These are phyloP conservation scores for Podaxis sp. DNA, from an alignment of 768 basidiomycete species.

Conservation along the genomic window DNA sequence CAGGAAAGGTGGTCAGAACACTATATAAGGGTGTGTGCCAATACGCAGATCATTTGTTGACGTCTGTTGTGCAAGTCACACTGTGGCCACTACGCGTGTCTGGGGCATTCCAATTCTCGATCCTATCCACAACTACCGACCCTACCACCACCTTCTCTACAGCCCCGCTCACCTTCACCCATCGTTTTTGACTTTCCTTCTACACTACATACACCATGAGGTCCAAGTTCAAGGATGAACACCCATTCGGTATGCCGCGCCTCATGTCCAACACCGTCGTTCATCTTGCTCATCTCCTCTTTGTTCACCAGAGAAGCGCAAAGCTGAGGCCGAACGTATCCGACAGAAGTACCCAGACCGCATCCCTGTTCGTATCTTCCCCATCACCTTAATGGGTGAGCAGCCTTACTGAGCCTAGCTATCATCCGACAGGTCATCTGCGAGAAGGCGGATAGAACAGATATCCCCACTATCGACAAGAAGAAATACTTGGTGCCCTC, in stretches of 20 bases:
- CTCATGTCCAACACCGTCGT: conserved; percentile 7
- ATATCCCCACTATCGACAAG: conserved; percentile 99
- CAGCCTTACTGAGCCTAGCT: background rate
- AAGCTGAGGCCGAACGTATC: conserved; percentile 98
- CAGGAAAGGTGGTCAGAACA: background rate
- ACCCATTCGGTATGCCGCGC: conserved; percentile 81
- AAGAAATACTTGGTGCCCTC: conserved; percentile 99
- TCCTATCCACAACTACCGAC: conserved; percentile 13
- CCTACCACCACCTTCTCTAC: conserved; percentile 14
- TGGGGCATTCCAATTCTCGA: conserved; percentile 25
- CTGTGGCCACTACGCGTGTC: conserved; percentile 36
- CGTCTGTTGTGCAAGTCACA: conserved; percentile 29
- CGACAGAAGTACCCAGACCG: conserved; percentile 98
- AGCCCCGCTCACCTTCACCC: conserved; percentile 5
- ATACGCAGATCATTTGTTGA: conserved; percentile 26
- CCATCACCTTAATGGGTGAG: background rate
- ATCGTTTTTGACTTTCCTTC: background rate
- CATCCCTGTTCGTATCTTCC: conserved; percentile 73
- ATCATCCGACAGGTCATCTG: conserved; percentile 80
- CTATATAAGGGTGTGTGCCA: conserved; percentile 8
- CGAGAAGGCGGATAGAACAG: conserved; percentile 97
- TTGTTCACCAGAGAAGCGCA: conserved; percentile 82
- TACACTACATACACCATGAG: conserved; percentile 49
- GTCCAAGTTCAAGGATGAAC: conserved; percentile 98
- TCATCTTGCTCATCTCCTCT: conserved; percentile 30